phyloP scores from a whole-genome alignment of 768 basidiomycete species.

The Baorangia bicolor region DNA sequence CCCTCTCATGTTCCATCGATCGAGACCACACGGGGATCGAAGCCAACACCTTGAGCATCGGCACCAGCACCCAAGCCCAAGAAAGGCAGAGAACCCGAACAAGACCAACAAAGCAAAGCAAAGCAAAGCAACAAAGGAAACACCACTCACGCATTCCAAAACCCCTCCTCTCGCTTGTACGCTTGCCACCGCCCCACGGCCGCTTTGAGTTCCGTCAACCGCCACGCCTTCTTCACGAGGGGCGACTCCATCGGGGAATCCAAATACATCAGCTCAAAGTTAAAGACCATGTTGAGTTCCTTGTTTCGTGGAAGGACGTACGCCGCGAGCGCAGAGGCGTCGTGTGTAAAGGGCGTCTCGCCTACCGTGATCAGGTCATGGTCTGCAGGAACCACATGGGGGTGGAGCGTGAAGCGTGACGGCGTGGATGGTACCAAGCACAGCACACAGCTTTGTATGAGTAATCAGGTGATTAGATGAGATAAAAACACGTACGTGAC shows the following conservation, averaged over 20 bases:
- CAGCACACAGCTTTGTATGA: neutral
- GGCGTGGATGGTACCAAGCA: neutral
- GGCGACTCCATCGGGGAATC: conserved; percentile 46
- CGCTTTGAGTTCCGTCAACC: conserved; percentile 49
- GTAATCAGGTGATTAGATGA: conserved; percentile 17
- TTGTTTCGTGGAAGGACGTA: conserved; percentile 58
- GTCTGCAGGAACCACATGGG: conserved; percentile 32
- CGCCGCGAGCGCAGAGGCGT: conserved; percentile 47
- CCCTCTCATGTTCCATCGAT: conserved; percentile 19
- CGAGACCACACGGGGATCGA: conserved; percentile 3
- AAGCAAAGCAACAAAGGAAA: neutral
- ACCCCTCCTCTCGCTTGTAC: conserved; percentile 55
- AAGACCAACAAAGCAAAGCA: neutral
- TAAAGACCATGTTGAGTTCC: conserved; percentile 66
- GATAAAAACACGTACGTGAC: conserved; percentile 43
- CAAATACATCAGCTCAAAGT: conserved; percentile 61
- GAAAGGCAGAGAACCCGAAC: conserved; percentile 1
- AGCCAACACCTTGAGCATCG: neutral
- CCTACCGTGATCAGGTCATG: conserved; percentile 65
- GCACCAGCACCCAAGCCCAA: neutral
- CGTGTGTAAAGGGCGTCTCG: conserved; percentile 60
- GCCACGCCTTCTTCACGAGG: conserved; percentile 48
- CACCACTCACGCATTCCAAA: conserved; percentile 62
- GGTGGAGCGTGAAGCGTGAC: conserved; percentile 2
- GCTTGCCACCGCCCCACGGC: conserved; percentile 53